Evolutionary conservation across 2,329 filamentous ascomycete species (phyloP), one percentile per base, ranked within the genome.

Genomic region (Reticulascus tulasneorum): DNA sequence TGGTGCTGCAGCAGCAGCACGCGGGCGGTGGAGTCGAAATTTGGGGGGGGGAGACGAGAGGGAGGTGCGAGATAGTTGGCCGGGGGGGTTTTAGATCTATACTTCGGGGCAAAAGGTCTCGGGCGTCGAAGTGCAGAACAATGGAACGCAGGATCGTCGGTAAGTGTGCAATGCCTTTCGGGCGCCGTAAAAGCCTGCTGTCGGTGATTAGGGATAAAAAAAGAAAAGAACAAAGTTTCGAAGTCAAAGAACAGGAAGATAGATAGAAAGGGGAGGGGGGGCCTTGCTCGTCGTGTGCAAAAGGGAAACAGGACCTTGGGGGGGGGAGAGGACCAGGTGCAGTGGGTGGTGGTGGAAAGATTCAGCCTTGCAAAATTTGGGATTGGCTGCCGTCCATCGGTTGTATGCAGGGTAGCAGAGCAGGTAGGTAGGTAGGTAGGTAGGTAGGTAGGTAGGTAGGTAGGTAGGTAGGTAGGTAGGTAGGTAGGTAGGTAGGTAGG

Each of bases 271-370:
- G n/a, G n/a, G n/a, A n/a, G n/a, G n/a, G n/a, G n/a, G n/a, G n/a
- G n/a, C n/a, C n/a, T n/a, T n/a, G n/a, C n/a, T n/a, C n/a, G n/a
- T n/a, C n/a, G n/a, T n/a, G n/a, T n/a, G n/a, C n/a, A n/a, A n/a
- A n/a, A n/a, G n/a, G n/a, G n/a, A n/a, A n/a, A n/a, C n/a, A n/a
- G n/a, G n/a, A n/a, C n/a, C n/a, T n/a, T n/a, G n/a, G n/a, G n/a
- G n/a, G 20, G 22, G 22, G 17, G 28, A 20, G 18, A 22, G 20
- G 17, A 23, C 23, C 23, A 21, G 22, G 21, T 8, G 37, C 23
- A 36, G 32, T 21, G 20, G 29, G 32, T 42, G n/a, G n/a, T n/a
- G n/a, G n/a, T 40, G 35, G 32, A 32, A 37, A 37, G 37, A 37
- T 33, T 42, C 32, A 20, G 17, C 27, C 29, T 28, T 37, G 36